Evolutionary conservation across 2,329 filamentous ascomycete genomes (phyloP), one percentile per base, ranked within the genome.

Genomic region (Microsporum canis): DNA sequence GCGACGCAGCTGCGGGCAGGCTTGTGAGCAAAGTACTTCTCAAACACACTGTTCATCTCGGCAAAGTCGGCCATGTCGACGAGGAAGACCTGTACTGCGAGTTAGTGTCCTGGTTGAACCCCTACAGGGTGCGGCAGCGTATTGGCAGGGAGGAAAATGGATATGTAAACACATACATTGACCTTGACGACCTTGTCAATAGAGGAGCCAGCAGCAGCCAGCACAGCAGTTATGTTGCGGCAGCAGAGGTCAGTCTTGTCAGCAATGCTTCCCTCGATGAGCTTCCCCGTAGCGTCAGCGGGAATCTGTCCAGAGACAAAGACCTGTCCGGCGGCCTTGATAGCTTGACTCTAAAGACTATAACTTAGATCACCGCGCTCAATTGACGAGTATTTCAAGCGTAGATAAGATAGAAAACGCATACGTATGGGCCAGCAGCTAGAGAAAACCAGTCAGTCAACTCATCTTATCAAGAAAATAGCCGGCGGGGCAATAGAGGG

Each of bases 61-160:
- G 82, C 85, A 72, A 97, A 97, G 77, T 94, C 82, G 65, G 81
- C 83, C 92, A 97, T 97, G 76, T 95, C 88, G 58, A 88, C 87
- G 64, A 97, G 78, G 82, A 96, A 97, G 71, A 96, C 87, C 75
- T 77, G 41, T 31, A 56, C 7, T 27, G 23, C 10, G 60, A 39
- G 47, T 41, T 23, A 58, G 39, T 33, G 41, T 31, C 38, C 27
- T 12, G 12, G n/a, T 58, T 43, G 39, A 51, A 47, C 23, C 27
- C 27, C 45, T 29, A n/a, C 12, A 3, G 2, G 3, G 29, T 31
- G 10, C 5, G 17, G 27, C 34, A 41, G 12, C 36, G 3, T 12
- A 29, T 27, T 29, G 14, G 8, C n/a, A 14, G 38, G 23, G 3
- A 29, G 10, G 23, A 23, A 23, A 23, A 23, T 1, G 17, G 17